A percentile compares a stretch with the other conserved stretches of the same genome.
These are phyloP conservation scores for Colletotrichum chrysophilum DNA, from an alignment of 2,329 filamentous ascomycete genomes.

Conservation along the genomic window DNA sequence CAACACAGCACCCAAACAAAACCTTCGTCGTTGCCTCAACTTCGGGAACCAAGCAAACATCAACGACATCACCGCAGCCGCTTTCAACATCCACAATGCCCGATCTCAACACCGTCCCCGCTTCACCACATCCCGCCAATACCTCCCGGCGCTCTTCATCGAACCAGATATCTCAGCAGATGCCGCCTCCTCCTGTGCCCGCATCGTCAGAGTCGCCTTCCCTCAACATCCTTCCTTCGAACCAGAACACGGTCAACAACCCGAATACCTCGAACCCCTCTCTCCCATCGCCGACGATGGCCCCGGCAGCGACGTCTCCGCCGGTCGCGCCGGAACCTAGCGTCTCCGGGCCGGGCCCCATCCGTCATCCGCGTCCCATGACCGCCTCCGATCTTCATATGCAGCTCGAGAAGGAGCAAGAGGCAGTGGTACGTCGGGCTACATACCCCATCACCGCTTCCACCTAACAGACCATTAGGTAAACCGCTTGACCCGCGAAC, in stretches of 20 bases:
- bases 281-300: constrained; percentile 36
- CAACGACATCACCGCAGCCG: neutral
- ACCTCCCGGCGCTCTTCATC: constrained; percentile 49
- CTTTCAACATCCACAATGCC: constrained; percentile 43
- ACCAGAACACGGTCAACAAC: constrained; percentile 55
- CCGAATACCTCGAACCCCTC: constrained; percentile 31
- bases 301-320: constrained; percentile 22
- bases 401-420: constrained; percentile 93
- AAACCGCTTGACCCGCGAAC: constrained; percentile 89
- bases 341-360: constrained; percentile 69
- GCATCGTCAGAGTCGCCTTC: constrained; percentile 35
- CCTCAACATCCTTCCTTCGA: constrained; percentile 63
- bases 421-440: constrained; percentile 74
- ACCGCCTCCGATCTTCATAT: constrained; percentile 89
- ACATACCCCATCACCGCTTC: neutral
- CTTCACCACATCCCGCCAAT: constrained; percentile 51
- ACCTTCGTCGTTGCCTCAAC: neutral
- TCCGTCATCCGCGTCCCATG: constrained; percentile 85
- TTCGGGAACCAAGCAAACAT: neutral
- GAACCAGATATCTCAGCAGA: constrained; percentile 37
- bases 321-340: constrained; percentile 31
- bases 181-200: constrained; percentile 36
- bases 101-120: constrained; percentile 61
- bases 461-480: constrained; percentile 58
- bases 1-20: neutral